Conservation (phyloP, 768 basidiomycete genomes). For the Sporobolomyces pararoseus region DNA sequence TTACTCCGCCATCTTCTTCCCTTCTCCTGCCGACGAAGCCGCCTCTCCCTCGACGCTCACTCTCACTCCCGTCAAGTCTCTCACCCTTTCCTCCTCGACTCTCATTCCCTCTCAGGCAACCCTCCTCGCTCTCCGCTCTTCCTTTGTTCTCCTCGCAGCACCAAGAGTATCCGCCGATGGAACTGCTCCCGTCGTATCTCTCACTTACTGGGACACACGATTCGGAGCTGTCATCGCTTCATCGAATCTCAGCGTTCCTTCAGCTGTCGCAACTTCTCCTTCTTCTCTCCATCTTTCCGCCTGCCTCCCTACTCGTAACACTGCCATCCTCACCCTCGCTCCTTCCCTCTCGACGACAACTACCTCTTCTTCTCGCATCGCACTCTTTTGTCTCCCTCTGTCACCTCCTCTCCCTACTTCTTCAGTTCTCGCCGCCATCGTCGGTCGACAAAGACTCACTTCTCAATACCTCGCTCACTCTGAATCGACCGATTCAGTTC, state of each 20-base stretch:
- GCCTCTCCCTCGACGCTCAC: background rate
- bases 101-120: slow-evolving; percentile 4
- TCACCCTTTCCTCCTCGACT: slow-evolving; percentile 24
- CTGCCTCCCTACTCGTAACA: slow-evolving; percentile 20
- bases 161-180: background rate
- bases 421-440: slow-evolving; percentile 40
- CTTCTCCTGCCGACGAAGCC: background rate
- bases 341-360: background rate
- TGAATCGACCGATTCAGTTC: slow-evolving; percentile 8
- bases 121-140: slow-evolving; percentile 38
- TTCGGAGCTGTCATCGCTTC: slow-evolving; percentile 38
- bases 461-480: slow-evolving; percentile 20
- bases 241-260: slow-evolving; percentile 29
- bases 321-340: slow-evolving; percentile 20
- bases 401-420: slow-evolving; percentile 28
- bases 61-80: slow-evolving; percentile 20
- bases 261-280: slow-evolving; percentile 29
- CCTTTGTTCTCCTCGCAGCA: slow-evolving; percentile 35
- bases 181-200: slow-evolving; percentile 11
- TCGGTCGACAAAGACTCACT: slow-evolving; percentile 40
- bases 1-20: slow-evolving; percentile 26
- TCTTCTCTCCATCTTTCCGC: slow-evolving; percentile 9
- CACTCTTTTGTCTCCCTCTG: slow-evolving; percentile 36
- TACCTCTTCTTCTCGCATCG: slow-evolving; percentile 12
- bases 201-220: slow-evolving; percentile 37